Evolutionary conservation across 2,329 filamentous ascomycete species (phyloP), one percentile per base, ranked within the genome.

Genomic region (Talaromyces sp.): DNA sequence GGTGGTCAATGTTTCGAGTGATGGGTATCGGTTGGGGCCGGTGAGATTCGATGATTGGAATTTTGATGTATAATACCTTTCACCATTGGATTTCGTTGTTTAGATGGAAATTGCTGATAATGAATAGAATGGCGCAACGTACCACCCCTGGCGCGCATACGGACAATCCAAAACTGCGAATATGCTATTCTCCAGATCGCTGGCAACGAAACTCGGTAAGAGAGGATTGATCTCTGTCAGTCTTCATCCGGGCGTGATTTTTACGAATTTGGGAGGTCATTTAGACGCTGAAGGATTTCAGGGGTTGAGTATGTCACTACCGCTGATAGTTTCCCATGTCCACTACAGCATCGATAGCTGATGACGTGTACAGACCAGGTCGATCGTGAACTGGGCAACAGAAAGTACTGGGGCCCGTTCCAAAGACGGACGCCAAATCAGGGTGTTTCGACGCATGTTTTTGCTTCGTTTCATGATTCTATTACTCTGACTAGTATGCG

Each of bases 21-120:
- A 78, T 37, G 82, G 81, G 1, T 76, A 84, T 67, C 73, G 78
- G 6, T 57, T 83, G 13, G 71, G 73, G 2, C 78, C 78, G 1
- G 70, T 84, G 16, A 73, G 80, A 2, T 83, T 79, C 66, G 73
- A 75, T 52, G 81, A 84, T 69, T 78, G 74, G 45, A 80, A 82
- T 39, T 83, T 83, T 66, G 73, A 77, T 24, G 79, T 77, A 67
- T 60, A 67, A 39, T 4, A 9, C 16, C 24, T 7, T 19, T 27
- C 24, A 5, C 4, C 2, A 5, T 35, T 24, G 10, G 14, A 2
- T 41, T 35, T 45, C 9, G 13, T n/a, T 33, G 24, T 35, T 3
- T n/a, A 19, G 11, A 11, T 3, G 19, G 19, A 5, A 2, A 8
- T 37, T 37, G 3, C 11, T 56, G 52, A 19, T 39, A 7, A 2